Evolutionary conservation across 257 asterid species (phyloP).

Genomic region (Capsicum pubescens): DNA sequence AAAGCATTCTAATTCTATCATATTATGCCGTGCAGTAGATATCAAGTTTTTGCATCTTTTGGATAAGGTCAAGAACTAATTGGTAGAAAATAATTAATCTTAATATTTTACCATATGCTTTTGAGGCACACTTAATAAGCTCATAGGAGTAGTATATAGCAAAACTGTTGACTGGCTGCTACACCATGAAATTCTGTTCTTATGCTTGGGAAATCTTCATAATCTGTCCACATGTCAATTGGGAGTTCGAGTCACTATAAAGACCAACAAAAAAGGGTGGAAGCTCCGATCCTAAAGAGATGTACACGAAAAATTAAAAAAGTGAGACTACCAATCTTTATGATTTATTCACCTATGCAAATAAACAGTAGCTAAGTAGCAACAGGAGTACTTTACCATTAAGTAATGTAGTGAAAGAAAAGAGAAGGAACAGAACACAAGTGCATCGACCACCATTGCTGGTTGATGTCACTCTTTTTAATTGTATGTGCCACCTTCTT

Average conservation of each 20-base stretch:
- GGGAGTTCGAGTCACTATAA: too few relatives aligned
- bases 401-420: background rate
- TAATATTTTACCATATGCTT: background rate
- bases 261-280: too few relatives aligned
- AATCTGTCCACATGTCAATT: too few relatives aligned
- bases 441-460: background rate
- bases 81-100: background rate
- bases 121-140: background rate
- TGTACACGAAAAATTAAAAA: too few relatives aligned
- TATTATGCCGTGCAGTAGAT: slow-evolving; percentile 5
- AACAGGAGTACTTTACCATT: background rate
- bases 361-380: too few relatives aligned
- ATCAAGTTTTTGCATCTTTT: background rate
- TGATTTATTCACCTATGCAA: too few relatives aligned
- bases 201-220: too few relatives aligned
- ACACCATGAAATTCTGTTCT: background rate
- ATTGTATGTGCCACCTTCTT: background rate
- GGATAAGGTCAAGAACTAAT: background rate
- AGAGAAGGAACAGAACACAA: background rate
- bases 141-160: background rate
- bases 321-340: too few relatives aligned
- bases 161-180: background rate
- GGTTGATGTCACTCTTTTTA: background rate
- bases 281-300: too few relatives aligned
- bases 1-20: background rate